phyloP scores from a whole-genome alignment of 2,329 filamentous ascomycete species.

The Ophiostoma himal-ulmi region DNA sequence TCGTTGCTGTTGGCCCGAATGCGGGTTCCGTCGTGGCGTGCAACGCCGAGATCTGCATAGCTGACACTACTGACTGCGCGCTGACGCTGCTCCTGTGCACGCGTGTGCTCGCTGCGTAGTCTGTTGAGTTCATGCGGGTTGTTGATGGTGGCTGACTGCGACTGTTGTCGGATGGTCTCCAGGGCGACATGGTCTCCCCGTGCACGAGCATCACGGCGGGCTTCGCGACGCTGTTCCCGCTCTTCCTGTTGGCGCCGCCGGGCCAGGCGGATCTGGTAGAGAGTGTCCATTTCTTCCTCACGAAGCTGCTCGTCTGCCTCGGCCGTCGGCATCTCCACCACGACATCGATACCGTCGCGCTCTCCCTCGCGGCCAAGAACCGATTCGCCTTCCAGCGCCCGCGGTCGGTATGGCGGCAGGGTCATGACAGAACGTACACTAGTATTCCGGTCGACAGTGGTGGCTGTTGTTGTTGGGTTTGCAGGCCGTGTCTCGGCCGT shows the following conservation, averaged over 20 bases:
- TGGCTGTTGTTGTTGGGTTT: not conserved
- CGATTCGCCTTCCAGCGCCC: constrained; percentile 68
- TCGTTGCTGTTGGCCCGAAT: constrained; percentile 67
- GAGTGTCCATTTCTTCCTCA: constrained; percentile 84
- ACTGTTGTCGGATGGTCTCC: constrained; percentile 57
- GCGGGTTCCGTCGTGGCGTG: constrained; percentile 69
- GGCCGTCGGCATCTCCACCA: constrained; percentile 74
- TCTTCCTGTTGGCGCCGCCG: constrained; percentile 70
- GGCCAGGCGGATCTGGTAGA: constrained; percentile 82
- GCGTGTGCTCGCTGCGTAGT: constrained; percentile 50
- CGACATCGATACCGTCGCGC: constrained; percentile 81
- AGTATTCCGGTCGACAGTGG: constrained; percentile 67
- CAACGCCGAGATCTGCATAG: constrained; percentile 70
- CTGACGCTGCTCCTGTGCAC: constrained; percentile 54
- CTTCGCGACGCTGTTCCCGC: constrained; percentile 66
- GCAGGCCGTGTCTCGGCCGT: constrained; percentile 20
- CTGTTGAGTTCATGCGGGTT: constrained; percentile 55
- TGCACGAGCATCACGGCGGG: constrained; percentile 64
- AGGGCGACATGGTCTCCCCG: constrained; percentile 65
- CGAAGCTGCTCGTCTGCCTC: constrained; percentile 74
- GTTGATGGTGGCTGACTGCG: constrained; percentile 42
- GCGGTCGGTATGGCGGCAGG: constrained; percentile 73
- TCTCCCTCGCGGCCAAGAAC: constrained; percentile 87
- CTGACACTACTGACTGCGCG: constrained; percentile 68
- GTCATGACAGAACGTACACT: constrained; percentile 93